Evolutionary conservation across 2,329 filamentous ascomycete genomes (phyloP).

Genomic region (Dactylellina leptospora): DNA sequence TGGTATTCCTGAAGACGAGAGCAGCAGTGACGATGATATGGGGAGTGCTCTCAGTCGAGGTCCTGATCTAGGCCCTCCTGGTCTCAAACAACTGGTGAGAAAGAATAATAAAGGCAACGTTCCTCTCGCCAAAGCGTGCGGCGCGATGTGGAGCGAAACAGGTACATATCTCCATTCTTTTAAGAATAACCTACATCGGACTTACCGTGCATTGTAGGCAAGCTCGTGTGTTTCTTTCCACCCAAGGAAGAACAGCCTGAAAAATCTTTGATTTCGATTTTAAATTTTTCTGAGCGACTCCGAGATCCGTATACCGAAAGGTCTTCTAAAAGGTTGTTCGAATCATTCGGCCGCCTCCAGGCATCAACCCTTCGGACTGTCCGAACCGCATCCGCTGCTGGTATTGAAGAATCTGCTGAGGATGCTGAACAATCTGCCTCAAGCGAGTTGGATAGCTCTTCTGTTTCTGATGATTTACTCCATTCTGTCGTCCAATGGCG

Average conservation of each 20-base stretch:
- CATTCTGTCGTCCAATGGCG: slow-evolving; percentile 36
- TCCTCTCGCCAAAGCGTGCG: slow-evolving; percentile 68
- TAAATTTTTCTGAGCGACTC: slow-evolving; percentile 64
- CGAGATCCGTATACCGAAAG: slow-evolving; percentile 58
- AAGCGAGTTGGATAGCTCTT: slow-evolving; percentile 33
- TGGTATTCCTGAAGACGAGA: slow-evolving; percentile 70
- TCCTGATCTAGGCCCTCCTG: slow-evolving; percentile 23
- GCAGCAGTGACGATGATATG: slow-evolving; percentile 84
- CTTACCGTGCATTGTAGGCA: slow-evolving; percentile 60
- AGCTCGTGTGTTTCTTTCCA: slow-evolving; percentile 74
- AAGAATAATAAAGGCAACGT: slow-evolving; percentile 67
- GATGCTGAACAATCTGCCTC: slow-evolving; percentile 37
- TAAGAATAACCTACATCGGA: not conserved
- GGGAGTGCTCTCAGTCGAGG: slow-evolving; percentile 57
- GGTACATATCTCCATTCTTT: slow-evolving; percentile 12
- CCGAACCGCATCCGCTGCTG: slow-evolving; percentile 18
- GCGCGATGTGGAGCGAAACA: slow-evolving; percentile 56
- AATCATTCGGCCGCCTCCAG: slow-evolving; percentile 71
- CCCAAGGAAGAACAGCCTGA: slow-evolving; percentile 69
- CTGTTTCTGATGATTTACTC: slow-evolving; percentile 33
- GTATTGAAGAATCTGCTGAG: slow-evolving; percentile 25
- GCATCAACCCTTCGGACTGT: slow-evolving; percentile 63
- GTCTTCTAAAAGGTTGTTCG: slow-evolving; percentile 66
- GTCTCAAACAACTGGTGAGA: slow-evolving; percentile 46
- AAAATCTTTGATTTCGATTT: slow-evolving; percentile 66